Conservation (phyloP, 1,284 basidiomycete genomes). For the Hypsizygus ulmarius region DNA sequence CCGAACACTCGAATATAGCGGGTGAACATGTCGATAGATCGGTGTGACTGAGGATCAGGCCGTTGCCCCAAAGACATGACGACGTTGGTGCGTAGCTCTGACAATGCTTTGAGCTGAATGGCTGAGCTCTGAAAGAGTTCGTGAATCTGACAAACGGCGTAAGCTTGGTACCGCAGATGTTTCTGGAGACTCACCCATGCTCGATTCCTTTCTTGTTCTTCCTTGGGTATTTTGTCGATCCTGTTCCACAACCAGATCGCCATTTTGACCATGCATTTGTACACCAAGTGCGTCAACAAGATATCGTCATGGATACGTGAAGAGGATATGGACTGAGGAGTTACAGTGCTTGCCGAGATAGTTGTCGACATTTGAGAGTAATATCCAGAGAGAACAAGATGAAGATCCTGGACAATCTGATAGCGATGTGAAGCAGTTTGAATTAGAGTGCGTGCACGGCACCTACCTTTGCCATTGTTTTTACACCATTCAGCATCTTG, state of each 20-base stretch:
- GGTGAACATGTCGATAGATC: slow-evolving; percentile 54
- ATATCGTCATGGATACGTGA: slow-evolving; percentile 50
- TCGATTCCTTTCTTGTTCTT: slow-evolving; percentile 42
- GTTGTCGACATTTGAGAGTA: slow-evolving; percentile 54
- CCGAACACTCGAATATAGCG: slow-evolving; percentile 69
- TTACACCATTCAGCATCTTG: slow-evolving; percentile 65
- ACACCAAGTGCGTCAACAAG: slow-evolving; percentile 61
- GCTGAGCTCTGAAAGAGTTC: slow-evolving; percentile 60
- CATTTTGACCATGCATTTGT: slow-evolving; percentile 67
- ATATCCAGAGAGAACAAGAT: slow-evolving; percentile 50
- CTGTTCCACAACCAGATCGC: slow-evolving; percentile 70
- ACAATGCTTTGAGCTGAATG: slow-evolving; percentile 51
- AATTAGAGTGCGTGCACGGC: slow-evolving; percentile 6
- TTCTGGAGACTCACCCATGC: slow-evolving; percentile 47
- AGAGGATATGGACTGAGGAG: slow-evolving; percentile 35
- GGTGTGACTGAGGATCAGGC: slow-evolving; percentile 35
- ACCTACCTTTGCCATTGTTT: slow-evolving; percentile 59
- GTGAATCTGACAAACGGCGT: slow-evolving; percentile 41
- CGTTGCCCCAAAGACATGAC: slow-evolving; percentile 29
- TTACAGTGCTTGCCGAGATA: slow-evolving; percentile 41
- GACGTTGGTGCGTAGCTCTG: slow-evolving; percentile 41
- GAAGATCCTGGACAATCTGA: slow-evolving; percentile 57
- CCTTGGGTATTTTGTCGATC: slow-evolving; percentile 40
- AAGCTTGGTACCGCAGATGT: slow-evolving; percentile 3
- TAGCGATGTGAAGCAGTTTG: not conserved